A percentile compares a stretch with the other conserved stretches of the same genome.
phyloP scores from a whole-genome alignment of 495 filamentous ascomycete genomes.

The Saxophila tyrrhenica region DNA sequence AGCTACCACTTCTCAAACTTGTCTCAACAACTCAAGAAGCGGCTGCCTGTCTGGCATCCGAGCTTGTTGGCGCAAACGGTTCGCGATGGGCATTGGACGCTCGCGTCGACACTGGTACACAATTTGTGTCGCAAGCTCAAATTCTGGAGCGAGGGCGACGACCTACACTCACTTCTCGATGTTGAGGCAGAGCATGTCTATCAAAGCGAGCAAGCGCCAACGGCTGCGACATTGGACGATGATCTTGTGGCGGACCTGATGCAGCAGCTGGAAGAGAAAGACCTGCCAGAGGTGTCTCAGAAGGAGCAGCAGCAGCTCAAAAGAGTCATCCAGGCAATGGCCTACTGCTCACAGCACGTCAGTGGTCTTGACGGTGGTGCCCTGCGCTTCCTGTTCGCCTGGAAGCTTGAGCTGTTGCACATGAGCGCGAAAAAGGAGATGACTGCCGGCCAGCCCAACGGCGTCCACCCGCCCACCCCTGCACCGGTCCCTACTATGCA shows the following conservation, averaged over 20 bases:
- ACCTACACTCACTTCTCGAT: constrained; percentile 67
- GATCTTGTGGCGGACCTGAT: constrained; percentile 1
- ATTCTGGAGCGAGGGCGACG: constrained; percentile 73
- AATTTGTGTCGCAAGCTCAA: constrained; percentile 69
- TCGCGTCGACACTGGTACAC: constrained; percentile 66
- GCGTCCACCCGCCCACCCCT: neutral
- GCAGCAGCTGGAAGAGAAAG: constrained; percentile 13
- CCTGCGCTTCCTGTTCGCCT: constrained; percentile 14
- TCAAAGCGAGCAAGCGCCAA: constrained; percentile 27
- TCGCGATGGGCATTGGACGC: constrained; percentile 58
- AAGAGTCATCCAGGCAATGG: constrained; percentile 8
- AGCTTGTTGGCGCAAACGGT: constrained; percentile 86
- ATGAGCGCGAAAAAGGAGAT: neutral
- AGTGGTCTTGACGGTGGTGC: constrained; percentile 9
- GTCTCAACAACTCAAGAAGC: constrained; percentile 59
- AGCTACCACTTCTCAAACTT: constrained; percentile 25
- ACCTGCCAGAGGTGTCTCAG: constrained; percentile 7
- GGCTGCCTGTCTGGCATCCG: constrained; percentile 85
- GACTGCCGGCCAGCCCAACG: neutral
- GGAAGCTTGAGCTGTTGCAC: constrained; percentile 7
- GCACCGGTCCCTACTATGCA: constrained; percentile 46
- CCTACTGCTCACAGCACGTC: constrained; percentile 10
- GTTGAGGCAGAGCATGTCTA: constrained; percentile 63
- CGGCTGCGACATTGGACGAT: neutral
- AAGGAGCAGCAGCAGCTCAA: constrained; percentile 6